Evolutionary conservation across 2,329 filamentous ascomycete genomes (phyloP).

Genomic region (Diaporthe citriasiana): DNA sequence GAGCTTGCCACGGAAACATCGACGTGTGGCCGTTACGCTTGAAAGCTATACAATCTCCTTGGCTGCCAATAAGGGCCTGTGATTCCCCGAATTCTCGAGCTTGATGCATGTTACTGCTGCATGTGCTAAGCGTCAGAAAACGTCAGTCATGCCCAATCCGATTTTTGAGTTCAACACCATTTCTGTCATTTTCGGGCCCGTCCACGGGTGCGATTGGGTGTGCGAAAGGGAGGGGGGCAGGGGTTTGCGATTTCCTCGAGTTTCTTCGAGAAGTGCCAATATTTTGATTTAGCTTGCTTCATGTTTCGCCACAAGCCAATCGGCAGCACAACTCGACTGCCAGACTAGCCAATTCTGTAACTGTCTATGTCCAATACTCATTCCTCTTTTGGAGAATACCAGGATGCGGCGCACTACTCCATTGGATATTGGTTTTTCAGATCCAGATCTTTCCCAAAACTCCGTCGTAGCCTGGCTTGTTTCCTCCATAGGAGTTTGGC

Average conservation of each 20-base stretch:
- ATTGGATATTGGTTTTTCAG: neutral
- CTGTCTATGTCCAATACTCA: neutral
- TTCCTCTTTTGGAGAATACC: too few relatives aligned
- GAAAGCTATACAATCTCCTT: neutral
- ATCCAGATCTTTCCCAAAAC: neutral
- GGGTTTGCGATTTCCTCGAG: neutral
- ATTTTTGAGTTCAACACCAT: neutral
- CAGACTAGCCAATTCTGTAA: neutral
- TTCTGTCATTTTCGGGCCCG: neutral
- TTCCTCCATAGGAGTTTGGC: too few relatives aligned
- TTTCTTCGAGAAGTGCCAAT: neutral
- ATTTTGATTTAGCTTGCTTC: neutral
- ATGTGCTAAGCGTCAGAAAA: neutral
- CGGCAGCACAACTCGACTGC: neutral
- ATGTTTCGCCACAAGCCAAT: neutral
- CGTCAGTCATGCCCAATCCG: conserved; percentile 1
- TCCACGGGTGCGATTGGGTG: conserved; percentile 5
- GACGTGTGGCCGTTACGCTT: neutral
- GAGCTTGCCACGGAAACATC: neutral
- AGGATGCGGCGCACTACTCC: neutral
- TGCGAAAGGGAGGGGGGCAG: neutral
- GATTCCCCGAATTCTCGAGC: neutral
- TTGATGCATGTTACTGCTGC: conserved; percentile 13
- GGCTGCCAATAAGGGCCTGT: conserved; percentile 1
- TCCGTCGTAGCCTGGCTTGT: neutral